A percentile compares a stretch with the other conserved stretches of the same genome.
Evolutionary conservation across 1,284 basidiomycete genomes (phyloP).

Genomic region (Puccinia brachypodii): DNA sequence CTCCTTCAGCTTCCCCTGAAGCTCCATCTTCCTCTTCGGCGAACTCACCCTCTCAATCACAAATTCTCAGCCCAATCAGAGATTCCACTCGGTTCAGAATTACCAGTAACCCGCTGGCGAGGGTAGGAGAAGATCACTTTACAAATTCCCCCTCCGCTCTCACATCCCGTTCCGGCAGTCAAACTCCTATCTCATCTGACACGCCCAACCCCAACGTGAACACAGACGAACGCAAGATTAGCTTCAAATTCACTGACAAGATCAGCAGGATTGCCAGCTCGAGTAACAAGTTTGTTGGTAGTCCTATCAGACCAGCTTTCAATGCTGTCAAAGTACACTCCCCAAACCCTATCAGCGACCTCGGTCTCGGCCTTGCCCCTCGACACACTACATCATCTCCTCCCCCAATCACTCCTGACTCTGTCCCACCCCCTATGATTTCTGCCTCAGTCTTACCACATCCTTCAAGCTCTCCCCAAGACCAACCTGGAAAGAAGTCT

Average conservation of each 20-base stretch:
- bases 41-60: constrained; percentile 1
- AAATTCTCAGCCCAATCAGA: not conserved
- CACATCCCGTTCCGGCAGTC: not conserved
- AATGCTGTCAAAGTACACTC: constrained; percentile 23
- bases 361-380: not conserved
- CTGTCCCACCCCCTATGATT: not conserved
- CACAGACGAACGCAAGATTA: constrained; percentile 14
- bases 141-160: not conserved
- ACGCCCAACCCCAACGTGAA: not conserved
- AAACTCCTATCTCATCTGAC: not conserved
- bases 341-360: not conserved
- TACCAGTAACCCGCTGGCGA: not conserved
- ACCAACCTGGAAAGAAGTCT: not conserved
- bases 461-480: not conserved
- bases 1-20: not conserved
- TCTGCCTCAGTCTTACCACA: not conserved
- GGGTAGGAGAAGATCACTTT: not conserved
- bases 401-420: not conserved
- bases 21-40: not conserved
- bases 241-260: constrained; percentile 42
- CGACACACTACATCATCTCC: not conserved
- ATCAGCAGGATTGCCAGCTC: constrained; percentile 51
- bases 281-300: constrained; percentile 50
- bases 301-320: constrained; percentile 27
- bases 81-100: constrained; percentile 24